These are phyloP conservation scores for Musa balbisiana DNA, from an alignment of 202 grass and related monocot genomes.

Conservation along the genomic window DNA sequence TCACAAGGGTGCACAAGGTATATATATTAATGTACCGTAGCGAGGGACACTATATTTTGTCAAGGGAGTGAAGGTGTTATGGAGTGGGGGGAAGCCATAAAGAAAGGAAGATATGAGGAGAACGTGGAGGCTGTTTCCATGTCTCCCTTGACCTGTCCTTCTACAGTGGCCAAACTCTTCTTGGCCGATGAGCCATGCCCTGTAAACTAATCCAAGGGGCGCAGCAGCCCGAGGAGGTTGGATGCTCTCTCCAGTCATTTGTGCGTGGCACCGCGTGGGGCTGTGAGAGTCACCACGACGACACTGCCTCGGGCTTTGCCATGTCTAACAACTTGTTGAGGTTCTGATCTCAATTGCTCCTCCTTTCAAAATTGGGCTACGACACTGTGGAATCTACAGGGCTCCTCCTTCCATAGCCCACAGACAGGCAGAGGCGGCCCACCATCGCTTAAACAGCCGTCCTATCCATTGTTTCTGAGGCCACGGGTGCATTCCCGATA, in stretches of 20 bases:
- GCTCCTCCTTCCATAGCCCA: too few relatives aligned
- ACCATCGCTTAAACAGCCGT: too few relatives aligned
- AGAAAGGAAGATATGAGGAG: slow-evolving; percentile 2
- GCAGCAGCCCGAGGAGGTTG: slow-evolving; percentile 12
- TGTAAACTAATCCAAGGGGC: slow-evolving; percentile 6
- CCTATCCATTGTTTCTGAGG: not conserved
- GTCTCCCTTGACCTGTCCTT: not conserved
- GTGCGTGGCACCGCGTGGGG: slow-evolving; percentile 13
- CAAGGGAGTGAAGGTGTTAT: not conserved
- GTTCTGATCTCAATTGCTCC: too few relatives aligned
- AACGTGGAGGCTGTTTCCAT: slow-evolving; percentile 21
- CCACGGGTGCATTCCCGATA: not conserved
- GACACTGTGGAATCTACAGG: too few relatives aligned
- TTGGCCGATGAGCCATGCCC: slow-evolving; percentile 3
- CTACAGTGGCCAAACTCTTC: not conserved
- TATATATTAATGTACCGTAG: slow-evolving; percentile 7
- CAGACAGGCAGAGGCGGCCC: too few relatives aligned
- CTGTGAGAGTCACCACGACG: not conserved
- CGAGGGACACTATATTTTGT: slow-evolving; percentile 7
- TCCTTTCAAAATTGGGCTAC: too few relatives aligned
- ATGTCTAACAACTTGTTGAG: too few relatives aligned
- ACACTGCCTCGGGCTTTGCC: not conserved
- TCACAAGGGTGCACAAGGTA: not conserved
- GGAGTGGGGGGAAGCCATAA: not conserved
- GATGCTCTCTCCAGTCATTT: slow-evolving; percentile 4